Conservation (phyloP, 1,139 yeast genomes). For the Nakaseomyces kungkrabaensis region DNA sequence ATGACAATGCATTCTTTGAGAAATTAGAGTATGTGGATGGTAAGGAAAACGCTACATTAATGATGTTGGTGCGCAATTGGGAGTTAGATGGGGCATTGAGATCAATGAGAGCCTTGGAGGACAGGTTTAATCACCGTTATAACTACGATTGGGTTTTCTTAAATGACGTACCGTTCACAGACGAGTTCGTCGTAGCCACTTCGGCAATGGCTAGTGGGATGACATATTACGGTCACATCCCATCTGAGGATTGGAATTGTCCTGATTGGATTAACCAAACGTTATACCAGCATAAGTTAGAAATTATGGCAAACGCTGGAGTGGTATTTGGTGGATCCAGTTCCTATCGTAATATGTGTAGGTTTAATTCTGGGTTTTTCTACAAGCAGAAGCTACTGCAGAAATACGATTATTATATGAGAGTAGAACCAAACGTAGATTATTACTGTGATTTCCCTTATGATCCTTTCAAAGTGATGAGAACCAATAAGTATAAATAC, state of each 20-base stretch:
- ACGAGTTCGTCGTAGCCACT: slow-evolving; percentile 37
- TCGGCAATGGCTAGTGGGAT: slow-evolving; percentile 37
- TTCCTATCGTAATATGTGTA: slow-evolving; percentile 80
- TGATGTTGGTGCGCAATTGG: slow-evolving; percentile 62
- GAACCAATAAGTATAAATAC: slow-evolving; percentile 59
- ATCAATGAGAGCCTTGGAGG: slow-evolving; percentile 59
- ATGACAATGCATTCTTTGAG: slow-evolving; percentile 3
- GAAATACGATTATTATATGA: slow-evolving; percentile 82
- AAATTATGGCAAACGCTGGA: slow-evolving; percentile 33
- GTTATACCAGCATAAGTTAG: slow-evolving; percentile 17
- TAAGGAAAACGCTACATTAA: slow-evolving; percentile 35
- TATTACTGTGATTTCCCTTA: slow-evolving; percentile 73
- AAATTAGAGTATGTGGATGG: not conserved
- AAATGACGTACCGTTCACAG: slow-evolving; percentile 46
- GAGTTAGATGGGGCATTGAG: slow-evolving; percentile 54
- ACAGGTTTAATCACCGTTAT: slow-evolving; percentile 56
- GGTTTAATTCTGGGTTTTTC: slow-evolving; percentile 86
- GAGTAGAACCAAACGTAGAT: slow-evolving; percentile 82
- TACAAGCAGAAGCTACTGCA: slow-evolving; percentile 64
- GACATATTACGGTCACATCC: slow-evolving; percentile 42
- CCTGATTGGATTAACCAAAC: slow-evolving; percentile 51
- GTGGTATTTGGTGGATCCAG: slow-evolving; percentile 56
- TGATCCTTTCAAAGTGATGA: slow-evolving; percentile 75
- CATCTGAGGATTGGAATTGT: slow-evolving; percentile 42
- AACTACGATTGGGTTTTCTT: slow-evolving; percentile 69